These are phyloP conservation scores for Teratosphaeria nubilosa DNA, from an alignment of 2,329 filamentous ascomycete species.

Conservation along the genomic window DNA sequence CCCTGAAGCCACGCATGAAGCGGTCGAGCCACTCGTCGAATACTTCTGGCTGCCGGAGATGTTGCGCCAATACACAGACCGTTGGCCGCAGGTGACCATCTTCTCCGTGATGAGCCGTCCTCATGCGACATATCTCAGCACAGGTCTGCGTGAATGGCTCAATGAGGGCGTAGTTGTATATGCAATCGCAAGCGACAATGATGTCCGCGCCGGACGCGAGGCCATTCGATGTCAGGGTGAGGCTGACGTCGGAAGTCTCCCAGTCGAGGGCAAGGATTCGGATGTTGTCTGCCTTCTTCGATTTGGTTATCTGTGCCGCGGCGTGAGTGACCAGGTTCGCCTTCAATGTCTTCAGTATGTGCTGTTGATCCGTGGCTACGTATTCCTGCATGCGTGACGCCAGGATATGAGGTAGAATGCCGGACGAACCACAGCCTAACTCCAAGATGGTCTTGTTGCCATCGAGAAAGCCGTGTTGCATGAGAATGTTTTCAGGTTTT, in stretches of 20 bases:
- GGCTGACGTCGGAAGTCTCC: constrained; percentile 50
- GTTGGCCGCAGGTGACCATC: constrained; percentile 38
- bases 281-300: constrained; percentile 7
- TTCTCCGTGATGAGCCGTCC: constrained; percentile 16
- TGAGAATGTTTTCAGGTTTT: constrained; percentile 52
- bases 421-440: constrained; percentile 80
- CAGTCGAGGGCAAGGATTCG: constrained; percentile 55
- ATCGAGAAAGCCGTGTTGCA: constrained; percentile 44
- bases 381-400: constrained; percentile 53
- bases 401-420: constrained; percentile 62
- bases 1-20: constrained; percentile 56
- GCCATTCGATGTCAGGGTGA: constrained; percentile 41
- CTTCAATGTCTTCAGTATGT: constrained; percentile 66
- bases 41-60: constrained; percentile 74
- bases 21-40: constrained; percentile 70
- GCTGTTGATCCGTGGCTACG: constrained; percentile 78
- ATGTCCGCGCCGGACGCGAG: constrained; percentile 31
- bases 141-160: constrained; percentile 67
- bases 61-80: constrained; percentile 76
- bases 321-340: constrained; percentile 62
- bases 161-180: constrained; percentile 86
- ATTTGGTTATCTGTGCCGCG: not conserved
- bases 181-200: constrained; percentile 80
- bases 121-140: constrained; percentile 58
- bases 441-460: constrained; percentile 57